A percentile compares a stretch with the other conserved stretches of the same genome.
Conservation (phyloP, 192 early-diverging fungal species). For the Coemansia erecta region DNA sequence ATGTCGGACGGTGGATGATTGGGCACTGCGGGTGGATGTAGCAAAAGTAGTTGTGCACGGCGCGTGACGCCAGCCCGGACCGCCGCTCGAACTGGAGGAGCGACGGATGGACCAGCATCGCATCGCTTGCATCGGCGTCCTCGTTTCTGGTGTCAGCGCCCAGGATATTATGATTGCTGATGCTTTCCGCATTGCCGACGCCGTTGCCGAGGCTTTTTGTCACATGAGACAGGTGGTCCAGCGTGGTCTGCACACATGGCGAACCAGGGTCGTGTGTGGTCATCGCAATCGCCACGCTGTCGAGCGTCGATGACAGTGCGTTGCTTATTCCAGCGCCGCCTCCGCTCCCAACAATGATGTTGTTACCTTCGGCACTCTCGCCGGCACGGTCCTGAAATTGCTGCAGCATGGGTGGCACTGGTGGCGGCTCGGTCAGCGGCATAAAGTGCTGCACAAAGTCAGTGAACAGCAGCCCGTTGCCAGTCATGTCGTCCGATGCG, state of each 20-base stretch:
- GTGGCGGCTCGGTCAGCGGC: constrained; percentile 28
- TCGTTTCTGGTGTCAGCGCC: background rate
- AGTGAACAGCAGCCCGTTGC: constrained; percentile 8
- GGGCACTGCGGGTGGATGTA: constrained; percentile 51
- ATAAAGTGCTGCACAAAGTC: constrained; percentile 10
- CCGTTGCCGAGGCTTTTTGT: constrained; percentile 29
- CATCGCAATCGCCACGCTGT: constrained; percentile 42
- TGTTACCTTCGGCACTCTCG: background rate
- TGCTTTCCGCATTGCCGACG: constrained; percentile 6
- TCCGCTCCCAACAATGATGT: background rate
- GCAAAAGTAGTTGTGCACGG: constrained; percentile 49
- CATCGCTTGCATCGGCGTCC: background rate
- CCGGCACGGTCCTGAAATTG: background rate
- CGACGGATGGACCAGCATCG: constrained; percentile 21
- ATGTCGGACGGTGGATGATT: constrained; percentile 51
- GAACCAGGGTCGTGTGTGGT: constrained; percentile 21
- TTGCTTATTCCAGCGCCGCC: background rate
- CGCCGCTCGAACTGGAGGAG: constrained; percentile 40
- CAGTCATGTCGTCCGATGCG: background rate
- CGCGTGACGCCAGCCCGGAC: constrained; percentile 18
- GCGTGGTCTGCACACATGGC: constrained; percentile 26
- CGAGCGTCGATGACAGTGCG: constrained; percentile 39
- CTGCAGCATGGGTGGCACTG: constrained; percentile 28
- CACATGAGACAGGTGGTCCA: constrained; percentile 38
- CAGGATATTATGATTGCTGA: too few relatives aligned